Conservation (phyloP, 1,284 basidiomycete species). For the Coriolopsis trogii region DNA sequence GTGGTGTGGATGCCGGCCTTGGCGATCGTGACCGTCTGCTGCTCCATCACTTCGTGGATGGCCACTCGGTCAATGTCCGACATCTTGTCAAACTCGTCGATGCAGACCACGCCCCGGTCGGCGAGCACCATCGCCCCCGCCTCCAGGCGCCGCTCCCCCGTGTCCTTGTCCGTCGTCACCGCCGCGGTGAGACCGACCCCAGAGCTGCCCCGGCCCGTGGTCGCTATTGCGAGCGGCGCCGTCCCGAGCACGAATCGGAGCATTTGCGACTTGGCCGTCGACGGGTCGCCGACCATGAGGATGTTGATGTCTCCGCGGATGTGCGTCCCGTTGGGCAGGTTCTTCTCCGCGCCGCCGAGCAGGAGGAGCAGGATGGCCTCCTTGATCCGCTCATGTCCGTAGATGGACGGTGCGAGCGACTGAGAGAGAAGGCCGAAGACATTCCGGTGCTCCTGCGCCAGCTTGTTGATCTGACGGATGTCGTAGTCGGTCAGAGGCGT, state of each 20-base stretch:
- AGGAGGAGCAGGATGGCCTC: constrained; percentile 91
- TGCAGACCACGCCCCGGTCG: constrained; percentile 99
- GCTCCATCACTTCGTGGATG: constrained; percentile 99
- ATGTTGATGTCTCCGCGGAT: constrained; percentile 99
- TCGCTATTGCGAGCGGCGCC: constrained; percentile 96
- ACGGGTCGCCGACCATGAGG: constrained; percentile 99
- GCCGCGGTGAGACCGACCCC: constrained; percentile 99
- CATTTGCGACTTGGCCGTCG: constrained; percentile 97
- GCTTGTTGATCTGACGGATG: constrained; percentile 96
- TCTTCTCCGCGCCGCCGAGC: constrained; percentile 97
- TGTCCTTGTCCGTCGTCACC: constrained; percentile 98
- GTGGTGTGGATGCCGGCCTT: constrained; percentile 99
- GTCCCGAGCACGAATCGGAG: constrained; percentile 96
- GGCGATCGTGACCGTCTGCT: constrained; percentile 98
- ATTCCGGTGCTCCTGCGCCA: constrained; percentile 83
- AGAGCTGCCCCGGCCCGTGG: constrained; percentile 95
- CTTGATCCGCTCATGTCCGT: constrained; percentile 96
- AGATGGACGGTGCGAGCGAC: constrained; percentile 97
- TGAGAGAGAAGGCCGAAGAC: constrained; percentile 91
- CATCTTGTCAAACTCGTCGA: constrained; percentile 99
- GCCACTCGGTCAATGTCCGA: constrained; percentile 98
- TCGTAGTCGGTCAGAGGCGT: constrained; percentile 92
- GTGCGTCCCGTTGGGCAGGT: constrained; percentile 95
- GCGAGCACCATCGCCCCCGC: constrained; percentile 99
- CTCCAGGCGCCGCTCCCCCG: constrained; percentile 93